Base-by-base conservation (phyloP, 345 rosid genomes). In the Ceriops tagal region DNA sequence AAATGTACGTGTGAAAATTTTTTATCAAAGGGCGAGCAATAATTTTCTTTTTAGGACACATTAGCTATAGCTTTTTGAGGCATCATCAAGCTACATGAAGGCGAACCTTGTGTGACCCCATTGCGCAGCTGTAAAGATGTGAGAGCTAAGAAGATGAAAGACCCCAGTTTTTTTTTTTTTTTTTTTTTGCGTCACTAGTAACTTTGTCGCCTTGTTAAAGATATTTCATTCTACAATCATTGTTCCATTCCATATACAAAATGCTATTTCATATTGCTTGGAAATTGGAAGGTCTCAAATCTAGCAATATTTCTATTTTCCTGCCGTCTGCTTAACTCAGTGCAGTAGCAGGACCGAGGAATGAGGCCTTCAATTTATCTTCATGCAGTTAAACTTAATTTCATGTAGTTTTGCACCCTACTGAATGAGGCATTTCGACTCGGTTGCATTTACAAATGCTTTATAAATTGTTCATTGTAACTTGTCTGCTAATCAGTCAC, bases 261-360 rank as follows among this genome's bases (percentile, higher is more conserved):
- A 10, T 0, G 19, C 16, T 71, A 53, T 72, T 62, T 66, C 62
- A 66, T 53, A 62, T 66, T 66, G 76, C 62, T 63, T 70, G 75
- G 77, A 58, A 75, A 37, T 20, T 20, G 75, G 55, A 74, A 62
- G 20, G 27, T 72, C 76, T 72, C 51, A 66, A 66, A 72, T 75
- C 61, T 67, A 75, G 73, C 67, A 26, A n/a, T 62, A 49, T 2
- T 53, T 3, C 10, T 26, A 28, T n/a, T 65, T 49, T 21, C 37
- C 31, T 21, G 24, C 22, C 53, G 0, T 34, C 24, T 27, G 31
- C 64, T 39, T 7, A 47, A 49, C 16, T 22, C 10, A 13, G 49
- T 11, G 13, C 46, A 10, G 46, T 9, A 39, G 46, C 16, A 43
- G 5, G 49, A 43, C 49, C 0, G 18, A 43, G 49, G 49, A 43